A percentile compares a stretch with the other conserved stretches of the same genome.
phyloP scores from a whole-genome alignment of 805 yeast species.

The Candida silvatica region DNA sequence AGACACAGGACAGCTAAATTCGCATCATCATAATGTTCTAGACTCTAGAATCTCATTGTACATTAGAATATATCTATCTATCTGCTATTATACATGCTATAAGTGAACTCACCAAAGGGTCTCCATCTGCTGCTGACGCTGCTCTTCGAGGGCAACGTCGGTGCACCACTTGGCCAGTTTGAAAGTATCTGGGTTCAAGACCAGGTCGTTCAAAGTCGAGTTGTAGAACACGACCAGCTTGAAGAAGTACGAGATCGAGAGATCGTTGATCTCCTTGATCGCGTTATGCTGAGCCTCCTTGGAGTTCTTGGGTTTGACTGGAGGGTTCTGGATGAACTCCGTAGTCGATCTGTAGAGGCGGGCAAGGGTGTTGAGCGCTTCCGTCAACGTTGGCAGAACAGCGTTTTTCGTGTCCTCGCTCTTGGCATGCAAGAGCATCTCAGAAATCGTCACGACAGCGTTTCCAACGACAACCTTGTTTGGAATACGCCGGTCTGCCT shows the following conservation, averaged over 20 bases:
- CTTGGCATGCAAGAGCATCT: conserved; percentile 49
- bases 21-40: too few relatives aligned
- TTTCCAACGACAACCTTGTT: conserved; percentile 53
- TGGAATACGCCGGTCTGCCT: conserved; percentile 53
- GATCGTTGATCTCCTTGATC: conserved; percentile 50
- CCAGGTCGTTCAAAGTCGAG: conserved; percentile 53
- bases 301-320: conserved; percentile 15
- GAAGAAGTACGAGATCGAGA: conserved; percentile 55
- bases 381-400: conserved; percentile 47
- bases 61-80: not conserved
- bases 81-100: not conserved
- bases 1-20: too few relatives aligned
- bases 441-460: conserved; percentile 52
- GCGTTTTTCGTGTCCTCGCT: conserved; percentile 54
- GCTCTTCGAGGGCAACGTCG: conserved; percentile 52
- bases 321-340: conserved; percentile 33
- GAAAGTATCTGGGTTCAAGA: conserved; percentile 53
- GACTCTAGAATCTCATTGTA: too few relatives aligned
- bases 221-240: conserved; percentile 59
- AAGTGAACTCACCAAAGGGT: conserved; percentile 1
- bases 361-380: conserved; percentile 51
- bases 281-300: conserved; percentile 23
- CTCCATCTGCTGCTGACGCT: conserved; percentile 19
- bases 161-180: conserved; percentile 67
- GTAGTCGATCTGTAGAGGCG: conserved; percentile 49